Base-by-base conservation (phyloP, 257 asterid genomes). In the Solanum pinnatisectum region DNA sequence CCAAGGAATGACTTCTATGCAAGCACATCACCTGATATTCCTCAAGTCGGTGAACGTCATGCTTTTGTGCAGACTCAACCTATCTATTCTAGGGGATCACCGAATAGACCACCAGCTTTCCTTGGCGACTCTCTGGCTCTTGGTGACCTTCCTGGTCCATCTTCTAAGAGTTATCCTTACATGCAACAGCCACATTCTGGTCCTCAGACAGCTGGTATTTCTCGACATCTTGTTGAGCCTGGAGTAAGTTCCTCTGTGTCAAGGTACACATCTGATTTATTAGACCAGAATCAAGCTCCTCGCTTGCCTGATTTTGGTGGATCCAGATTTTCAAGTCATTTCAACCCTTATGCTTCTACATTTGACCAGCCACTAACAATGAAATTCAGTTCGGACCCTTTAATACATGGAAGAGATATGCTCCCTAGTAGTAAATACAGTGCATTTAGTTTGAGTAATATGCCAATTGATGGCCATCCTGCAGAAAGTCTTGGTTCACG, bases 341-440 rank as follows among this genome's bases (percentile, higher is more conserved):
- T 92, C 92, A 93, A 94, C 86, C 95, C 98, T 88, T 94, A 92
- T 87, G 94, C 95, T 84, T 92, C 98, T 87, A 91, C 94, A 85
- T 94, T 93, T 91, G 95, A 97, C 89, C 92, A 86, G 90, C 96
- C 96, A 71, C 89, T 89, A 73, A 91, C 90, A 90, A 90, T 95
- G 44, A 93, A 92, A 70, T 87, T 93, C 86, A 87, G 91, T 89
- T 90, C 95, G 40, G 90, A 92, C 92, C 87, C 91, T 87, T 86
- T 83, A 52, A 68, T 49, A 86, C 93, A 87, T 87, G 97, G 90
- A 87, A 93, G 89, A 60, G 92, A 89, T 84, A 84, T 74, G 79
- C 89, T 90, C 87, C 72, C 88, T 68, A 86, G 85, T 60, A 87
- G 88, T 88, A 89, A 87, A 86, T 85, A 91, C 81, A 91, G 91